Base-by-base conservation (phyloP, 2,329 filamentous ascomycete species). In the Fusarium lateritium region DNA sequence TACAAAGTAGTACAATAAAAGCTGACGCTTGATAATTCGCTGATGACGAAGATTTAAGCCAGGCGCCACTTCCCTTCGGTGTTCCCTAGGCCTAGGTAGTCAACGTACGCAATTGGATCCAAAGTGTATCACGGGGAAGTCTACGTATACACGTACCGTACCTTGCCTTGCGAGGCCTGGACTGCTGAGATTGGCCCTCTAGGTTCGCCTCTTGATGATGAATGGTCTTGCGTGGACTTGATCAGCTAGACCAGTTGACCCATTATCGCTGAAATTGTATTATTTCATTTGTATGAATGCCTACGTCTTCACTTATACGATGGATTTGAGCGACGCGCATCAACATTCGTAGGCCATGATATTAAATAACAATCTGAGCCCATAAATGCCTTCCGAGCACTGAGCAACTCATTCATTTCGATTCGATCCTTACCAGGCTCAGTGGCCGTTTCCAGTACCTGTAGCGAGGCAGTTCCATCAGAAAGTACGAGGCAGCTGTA, bases 181-280 rank as follows among this genome's bases (percentile, higher is more conserved):
- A 17, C 42, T 54, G 34, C 44, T 69, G 53, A 67, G 55, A 63
- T 54, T 67, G 58, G 51, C 45, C 40, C 53, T 52, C 14, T 22
- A 45, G 43, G 53, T 70, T 71, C 56, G 67, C 68, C 68, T 70
- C 60, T 70, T 54, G 67, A 70, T 70, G 67, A 70, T 70, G 68
- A 71, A 70, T 57, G 42, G 45, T 49, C 47, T 70, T 70, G 67
- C 68, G 68, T 54, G 54, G 63, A 62, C 67, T 62, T 61, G 36
- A 40, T 21, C 40, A 34, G 15, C 67, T 62, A 57, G 36, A 40
- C 24, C 40, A 34, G 15, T 51, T 54, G 62, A 67, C 66, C 62
- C 52, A 42, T 59, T 63, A 43, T 43, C 26, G 17, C 26, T 63
- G 19, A 70, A 33, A 31, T 36, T 40, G 21, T 7, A 36, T 21